These are phyloP conservation scores for Omphalea diandra DNA, from an alignment of 441 rosid genomes.

Conservation along the genomic window DNA sequence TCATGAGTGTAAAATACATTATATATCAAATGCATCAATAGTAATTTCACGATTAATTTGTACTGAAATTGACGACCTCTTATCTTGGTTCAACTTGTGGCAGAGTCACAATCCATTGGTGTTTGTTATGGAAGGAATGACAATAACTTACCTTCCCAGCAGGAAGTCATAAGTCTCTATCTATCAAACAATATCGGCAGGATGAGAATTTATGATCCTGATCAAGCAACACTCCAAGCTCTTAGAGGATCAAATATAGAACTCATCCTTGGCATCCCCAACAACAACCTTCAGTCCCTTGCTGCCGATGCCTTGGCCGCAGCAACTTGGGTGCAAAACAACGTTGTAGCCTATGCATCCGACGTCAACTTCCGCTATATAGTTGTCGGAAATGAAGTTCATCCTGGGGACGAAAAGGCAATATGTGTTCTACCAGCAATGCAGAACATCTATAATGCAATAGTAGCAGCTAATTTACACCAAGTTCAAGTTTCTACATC, in stretches of 20 bases:
- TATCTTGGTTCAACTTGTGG: too few relatives aligned
- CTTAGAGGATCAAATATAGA: conserved; percentile 44
- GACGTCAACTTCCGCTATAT: conserved; percentile 35
- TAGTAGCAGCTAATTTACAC: conserved; percentile 25
- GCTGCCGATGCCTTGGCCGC: conserved; percentile 26
- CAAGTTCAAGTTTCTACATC: conserved; percentile 44
- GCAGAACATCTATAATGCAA: conserved; percentile 35
- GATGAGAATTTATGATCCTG: conserved; percentile 45
- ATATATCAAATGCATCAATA: too few relatives aligned
- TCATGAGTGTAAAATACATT: too few relatives aligned
- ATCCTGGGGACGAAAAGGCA: conserved; percentile 17
- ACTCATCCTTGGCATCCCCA: conserved; percentile 36
- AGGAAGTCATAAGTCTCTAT: conserved; percentile 31
- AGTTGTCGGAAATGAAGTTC: conserved; percentile 42
- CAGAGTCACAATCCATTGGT: conserved; percentile 32
- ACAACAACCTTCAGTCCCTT: conserved; percentile 23
- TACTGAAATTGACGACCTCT: too few relatives aligned
- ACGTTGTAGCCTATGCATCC: conserved; percentile 26
- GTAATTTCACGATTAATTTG: too few relatives aligned
- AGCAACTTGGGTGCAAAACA: conserved; percentile 36
- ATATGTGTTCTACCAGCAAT: conserved; percentile 30
- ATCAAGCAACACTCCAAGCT: conserved; percentile 41
- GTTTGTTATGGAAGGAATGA: conserved; percentile 40
- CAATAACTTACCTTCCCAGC: conserved; percentile 32
- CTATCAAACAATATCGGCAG: conserved; percentile 24